These are phyloP conservation scores for Sphenostylis stenocarpa DNA, from an alignment of 306 rosid genomes.

Conservation along the genomic window DNA sequence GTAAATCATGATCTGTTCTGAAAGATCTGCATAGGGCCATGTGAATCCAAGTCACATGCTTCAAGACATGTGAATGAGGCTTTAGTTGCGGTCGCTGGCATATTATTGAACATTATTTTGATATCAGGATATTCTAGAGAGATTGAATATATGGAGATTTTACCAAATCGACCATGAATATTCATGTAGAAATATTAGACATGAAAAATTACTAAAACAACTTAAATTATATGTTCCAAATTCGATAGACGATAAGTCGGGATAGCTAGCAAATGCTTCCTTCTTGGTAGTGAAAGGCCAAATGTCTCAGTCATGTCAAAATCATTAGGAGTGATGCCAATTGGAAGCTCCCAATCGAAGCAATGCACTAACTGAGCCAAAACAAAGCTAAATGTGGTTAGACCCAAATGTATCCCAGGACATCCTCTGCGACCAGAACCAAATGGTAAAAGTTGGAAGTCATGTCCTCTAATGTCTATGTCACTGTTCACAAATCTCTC, in stretches of 20 bases:
- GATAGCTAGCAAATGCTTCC: conserved; percentile 1
- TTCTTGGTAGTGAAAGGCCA: conserved; percentile 4
- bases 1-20: too few species aligned
- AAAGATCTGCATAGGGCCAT: too few species aligned
- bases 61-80: too few species aligned
- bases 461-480: conserved; percentile 12
- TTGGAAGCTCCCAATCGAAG: conserved; percentile 46
- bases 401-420: conserved; percentile 34
- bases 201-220: too few species aligned
- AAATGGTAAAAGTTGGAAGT: conserved; percentile 34
- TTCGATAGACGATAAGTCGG: conserved; percentile 21
- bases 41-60: too few species aligned
- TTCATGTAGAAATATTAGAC: too few species aligned
- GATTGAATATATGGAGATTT: too few species aligned
- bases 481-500: conserved; percentile 25
- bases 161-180: too few species aligned
- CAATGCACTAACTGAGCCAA: conserved; percentile 42
- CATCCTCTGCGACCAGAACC: conserved; percentile 45
- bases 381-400: not conserved
- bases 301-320: conserved; percentile 43
- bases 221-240: too few species aligned
- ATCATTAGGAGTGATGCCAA: not conserved
- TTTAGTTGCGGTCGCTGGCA: too few species aligned
- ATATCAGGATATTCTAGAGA: too few species aligned
- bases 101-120: too few species aligned